Percentiles rank a stretch among this genome's conserved stretches.
phyloP scores from a whole-genome alignment of 1,284 basidiomycete genomes.

The Rugosomyces carneus region DNA sequence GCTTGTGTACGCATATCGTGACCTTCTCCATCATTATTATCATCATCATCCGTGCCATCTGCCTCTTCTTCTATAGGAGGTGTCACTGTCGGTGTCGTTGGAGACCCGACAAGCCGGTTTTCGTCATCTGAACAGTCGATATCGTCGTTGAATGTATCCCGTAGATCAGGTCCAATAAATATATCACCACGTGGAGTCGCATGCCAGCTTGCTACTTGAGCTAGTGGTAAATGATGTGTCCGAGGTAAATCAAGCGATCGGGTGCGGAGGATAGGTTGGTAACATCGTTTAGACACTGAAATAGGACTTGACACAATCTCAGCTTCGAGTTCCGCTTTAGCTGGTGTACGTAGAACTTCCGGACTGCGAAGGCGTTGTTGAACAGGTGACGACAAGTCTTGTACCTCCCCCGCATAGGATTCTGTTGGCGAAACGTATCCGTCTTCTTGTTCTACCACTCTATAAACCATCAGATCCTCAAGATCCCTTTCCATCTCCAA shows the following conservation, averaged over 20 bases:
- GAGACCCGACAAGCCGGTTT: not conserved
- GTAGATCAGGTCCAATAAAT: conserved; percentile 17
- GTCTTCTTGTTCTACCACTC: conserved; percentile 61
- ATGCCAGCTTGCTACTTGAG: not conserved
- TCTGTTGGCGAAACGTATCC: conserved; percentile 68
- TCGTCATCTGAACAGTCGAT: conserved; percentile 34
- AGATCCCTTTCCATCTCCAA: conserved; percentile 29
- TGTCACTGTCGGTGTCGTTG: conserved; percentile 23
- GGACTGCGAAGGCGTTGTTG: conserved; percentile 23
- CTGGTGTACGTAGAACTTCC: conserved; percentile 6
- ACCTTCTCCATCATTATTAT: conserved; percentile 25
- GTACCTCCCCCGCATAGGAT: conserved; percentile 45
- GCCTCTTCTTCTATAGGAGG: conserved; percentile 32
- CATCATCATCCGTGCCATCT: too few species aligned
- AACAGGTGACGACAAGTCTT: conserved; percentile 61
- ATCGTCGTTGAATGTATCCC: conserved; percentile 26
- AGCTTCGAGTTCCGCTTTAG: conserved; percentile 41
- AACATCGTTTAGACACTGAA: conserved; percentile 18
- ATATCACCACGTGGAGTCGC: conserved; percentile 5
- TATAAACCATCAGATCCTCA: conserved; percentile 29
- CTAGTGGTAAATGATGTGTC: not conserved
- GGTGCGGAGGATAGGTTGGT: conserved; percentile 9
- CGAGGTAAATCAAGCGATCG: conserved; percentile 15
- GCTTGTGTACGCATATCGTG: conserved; percentile 30
- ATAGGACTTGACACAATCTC: conserved; percentile 61